These are phyloP conservation scores for Acer campestre DNA, from an alignment of 345 rosid genomes.

Conservation along the genomic window DNA sequence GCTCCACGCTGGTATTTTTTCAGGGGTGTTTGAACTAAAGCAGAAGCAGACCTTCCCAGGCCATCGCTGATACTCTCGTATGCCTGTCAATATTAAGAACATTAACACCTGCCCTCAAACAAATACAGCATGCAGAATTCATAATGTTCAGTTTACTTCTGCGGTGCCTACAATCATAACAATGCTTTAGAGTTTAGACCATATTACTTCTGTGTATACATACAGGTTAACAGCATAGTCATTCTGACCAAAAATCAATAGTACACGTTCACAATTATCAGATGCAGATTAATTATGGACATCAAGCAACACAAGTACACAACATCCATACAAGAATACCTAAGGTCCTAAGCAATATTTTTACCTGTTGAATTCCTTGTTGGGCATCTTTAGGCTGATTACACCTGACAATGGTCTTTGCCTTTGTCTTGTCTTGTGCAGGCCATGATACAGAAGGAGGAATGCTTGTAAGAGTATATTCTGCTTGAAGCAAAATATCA, in stretches of 20 bases:
- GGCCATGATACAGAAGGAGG: constrained; percentile 58
- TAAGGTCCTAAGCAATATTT: constrained; percentile 9
- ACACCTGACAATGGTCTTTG: constrained; percentile 60
- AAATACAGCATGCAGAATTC: neutral
- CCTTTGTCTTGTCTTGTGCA: constrained; percentile 45
- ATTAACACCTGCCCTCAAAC: constrained; percentile 11
- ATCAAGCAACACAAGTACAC: neutral
- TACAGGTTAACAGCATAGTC: neutral
- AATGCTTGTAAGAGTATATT: constrained; percentile 54
- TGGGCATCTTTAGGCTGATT: constrained; percentile 86
- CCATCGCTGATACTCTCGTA: constrained; percentile 84
- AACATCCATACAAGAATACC: constrained; percentile 6
- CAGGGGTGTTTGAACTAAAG: constrained; percentile 77
- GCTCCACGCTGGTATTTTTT: constrained; percentile 84
- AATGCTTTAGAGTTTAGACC: neutral
- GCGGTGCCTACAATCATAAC: neutral
- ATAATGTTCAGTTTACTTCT: neutral
- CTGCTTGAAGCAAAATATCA: constrained; percentile 78
- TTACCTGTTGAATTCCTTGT: constrained; percentile 90
- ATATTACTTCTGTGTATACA: neutral
- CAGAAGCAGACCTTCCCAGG: constrained; percentile 85
- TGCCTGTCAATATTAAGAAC: constrained; percentile 57
- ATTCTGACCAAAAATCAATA: neutral
- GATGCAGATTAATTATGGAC: neutral
- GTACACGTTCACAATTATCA: neutral